A percentile compares a stretch with the other conserved stretches of the same genome.
Conservation (phyloP, 345 rosid genomes). For the Eutrema japonicum region DNA sequence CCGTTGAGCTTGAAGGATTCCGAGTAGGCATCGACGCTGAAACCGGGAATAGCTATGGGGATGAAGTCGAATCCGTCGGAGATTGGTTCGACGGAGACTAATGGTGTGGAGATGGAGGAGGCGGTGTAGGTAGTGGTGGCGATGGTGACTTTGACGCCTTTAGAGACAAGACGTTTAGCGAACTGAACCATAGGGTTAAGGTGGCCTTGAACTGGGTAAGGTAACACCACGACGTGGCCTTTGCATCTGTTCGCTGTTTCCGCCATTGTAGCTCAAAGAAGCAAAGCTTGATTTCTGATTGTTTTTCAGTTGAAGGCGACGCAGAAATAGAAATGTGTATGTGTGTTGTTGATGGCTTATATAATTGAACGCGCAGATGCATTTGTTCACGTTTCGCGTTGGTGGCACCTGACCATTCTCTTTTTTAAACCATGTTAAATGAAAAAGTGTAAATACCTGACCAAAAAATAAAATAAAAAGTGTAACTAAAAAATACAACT, state of each 20-base stretch:
- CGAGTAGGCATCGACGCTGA: conserved; percentile 42
- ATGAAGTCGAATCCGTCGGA: conserved; percentile 74
- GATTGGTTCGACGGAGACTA: conserved; percentile 58
- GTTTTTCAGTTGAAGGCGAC: neutral
- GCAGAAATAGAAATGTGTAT: no score
- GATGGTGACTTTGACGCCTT: conserved; percentile 65
- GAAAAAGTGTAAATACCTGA: no score
- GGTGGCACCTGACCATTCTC: conserved; percentile 41
- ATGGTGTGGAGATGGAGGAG: conserved; percentile 49
- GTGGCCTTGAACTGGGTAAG: conserved; percentile 87
- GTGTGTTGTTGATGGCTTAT: neutral
- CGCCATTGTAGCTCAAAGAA: conserved; percentile 42
- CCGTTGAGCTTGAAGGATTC: conserved; percentile 55
- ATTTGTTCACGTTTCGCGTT: conserved; percentile 42
- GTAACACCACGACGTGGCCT: conserved; percentile 59
- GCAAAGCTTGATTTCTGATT: conserved; percentile 8
- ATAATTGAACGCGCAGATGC: neutral
- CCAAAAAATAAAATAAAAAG: no score
- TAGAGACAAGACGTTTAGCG: conserved; percentile 69
- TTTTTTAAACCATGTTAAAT: neutral
- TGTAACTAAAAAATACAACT: no score
- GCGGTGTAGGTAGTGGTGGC: conserved; percentile 71
- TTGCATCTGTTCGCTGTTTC: conserved; percentile 28
- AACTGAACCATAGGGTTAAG: conserved; percentile 79
- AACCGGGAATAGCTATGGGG: conserved; percentile 54